phyloP scores from a whole-genome alignment of 2,329 filamentous ascomycete species.

The Neophaeococcomyces mojaviensis region DNA sequence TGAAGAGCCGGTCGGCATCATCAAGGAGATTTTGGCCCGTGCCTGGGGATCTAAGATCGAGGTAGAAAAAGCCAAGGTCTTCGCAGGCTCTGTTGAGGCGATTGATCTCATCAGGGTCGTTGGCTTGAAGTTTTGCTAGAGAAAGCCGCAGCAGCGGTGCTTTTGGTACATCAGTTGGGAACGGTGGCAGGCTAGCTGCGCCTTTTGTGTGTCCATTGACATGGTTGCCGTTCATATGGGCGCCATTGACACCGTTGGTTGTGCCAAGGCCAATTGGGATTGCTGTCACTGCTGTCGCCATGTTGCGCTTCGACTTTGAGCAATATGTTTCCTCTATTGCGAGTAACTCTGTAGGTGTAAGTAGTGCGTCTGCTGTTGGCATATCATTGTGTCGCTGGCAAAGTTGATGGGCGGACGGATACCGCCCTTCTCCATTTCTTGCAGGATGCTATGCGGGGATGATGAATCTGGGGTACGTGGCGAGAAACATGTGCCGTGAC shows the following conservation, averaged over 20 bases:
- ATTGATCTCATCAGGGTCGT: conserved; percentile 29
- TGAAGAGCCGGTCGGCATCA: conserved; percentile 41
- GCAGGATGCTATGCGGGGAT: background rate
- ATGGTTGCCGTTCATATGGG: background rate
- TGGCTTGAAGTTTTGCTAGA: conserved; percentile 30
- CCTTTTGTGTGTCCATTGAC: conserved; percentile 4
- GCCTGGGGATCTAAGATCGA: conserved; percentile 37
- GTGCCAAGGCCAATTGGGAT: background rate
- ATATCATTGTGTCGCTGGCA: background rate
- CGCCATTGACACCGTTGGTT: no score
- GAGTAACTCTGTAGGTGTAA: no score
- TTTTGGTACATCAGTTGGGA: conserved; percentile 35
- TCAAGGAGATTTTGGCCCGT: conserved; percentile 35
- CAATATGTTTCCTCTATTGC: no score
- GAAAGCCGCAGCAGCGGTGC: conserved; percentile 39
- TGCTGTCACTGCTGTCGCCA: background rate
- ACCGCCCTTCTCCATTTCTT: conserved; percentile 1
- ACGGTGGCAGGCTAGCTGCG: conserved; percentile 27
- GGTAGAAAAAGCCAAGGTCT: conserved; percentile 51
- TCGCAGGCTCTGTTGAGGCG: conserved; percentile 34
- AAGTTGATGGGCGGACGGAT: background rate
- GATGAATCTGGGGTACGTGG: background rate
- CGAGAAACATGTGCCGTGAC: no score
- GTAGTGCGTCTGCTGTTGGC: background rate
- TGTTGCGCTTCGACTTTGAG: background rate